Base-by-base conservation (phyloP, 768 basidiomycete species). In the Hericium rajendrae region DNA sequence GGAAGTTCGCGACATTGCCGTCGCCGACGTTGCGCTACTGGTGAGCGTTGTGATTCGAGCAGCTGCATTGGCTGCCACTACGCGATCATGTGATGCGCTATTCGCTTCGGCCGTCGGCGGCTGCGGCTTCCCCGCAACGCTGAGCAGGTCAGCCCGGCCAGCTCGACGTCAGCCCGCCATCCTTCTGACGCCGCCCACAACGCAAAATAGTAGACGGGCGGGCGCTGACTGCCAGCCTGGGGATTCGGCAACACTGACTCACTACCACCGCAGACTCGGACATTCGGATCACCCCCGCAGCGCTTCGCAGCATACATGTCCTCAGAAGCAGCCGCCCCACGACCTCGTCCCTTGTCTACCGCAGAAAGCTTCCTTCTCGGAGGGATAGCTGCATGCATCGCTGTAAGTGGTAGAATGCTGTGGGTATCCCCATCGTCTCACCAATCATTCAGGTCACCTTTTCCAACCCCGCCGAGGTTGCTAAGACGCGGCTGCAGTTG, bases 401-500 rank as follows among this genome's bases (percentile, higher is more conserved):
- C 94, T 38, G 94, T 94, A 61, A 65, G 83, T 75, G 16, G 54
- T 22, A 20, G 24, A 6, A 37, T 22, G 16, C 39, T 51, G 37
- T 5, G 6, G 9, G 16, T 28, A 39, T 38, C 11, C 49, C 32
- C 32, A 12, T 26, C 24, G n/a, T 12, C 53, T 59, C 48, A 56
- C 52, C 37, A n/a, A 49, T 48, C 32, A 32, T 51, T n/a, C 64
- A 91, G 88, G 87, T 91, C 51, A 88, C 88, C 8, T 72, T 90
- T 55, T 88, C 87, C 4, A 90, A 90, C 62, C 84, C 86, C 12
- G 85, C 84, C 4, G 86, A 87, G 65, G 91, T 94, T 20, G 88
- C 90, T 48, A 98, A 98, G 73, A 98, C 97, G 43, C 86, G 95
- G 56, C 73, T 99, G 53, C 97, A 99, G 69, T 80, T 99, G 24